These are phyloP conservation scores for Chaetomidium leptoderma DNA, from an alignment of 495 filamentous ascomycete species.

Conservation along the genomic window DNA sequence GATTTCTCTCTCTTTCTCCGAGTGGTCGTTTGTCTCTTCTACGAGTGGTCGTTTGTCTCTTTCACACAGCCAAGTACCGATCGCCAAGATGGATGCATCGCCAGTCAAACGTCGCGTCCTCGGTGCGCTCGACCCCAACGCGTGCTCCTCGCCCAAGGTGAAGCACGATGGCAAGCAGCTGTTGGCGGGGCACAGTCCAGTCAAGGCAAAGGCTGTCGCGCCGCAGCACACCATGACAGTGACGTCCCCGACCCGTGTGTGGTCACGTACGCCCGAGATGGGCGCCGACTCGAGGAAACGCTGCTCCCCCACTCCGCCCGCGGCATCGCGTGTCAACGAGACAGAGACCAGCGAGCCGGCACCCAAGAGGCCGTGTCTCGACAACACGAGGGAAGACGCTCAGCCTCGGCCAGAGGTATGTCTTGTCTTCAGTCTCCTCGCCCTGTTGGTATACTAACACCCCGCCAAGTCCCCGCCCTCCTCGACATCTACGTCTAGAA, in stretches of 20 bases:
- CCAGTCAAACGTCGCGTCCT: constrained; percentile 47
- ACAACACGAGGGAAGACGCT: neutral
- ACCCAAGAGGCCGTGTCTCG: constrained; percentile 14
- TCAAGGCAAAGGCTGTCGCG: neutral
- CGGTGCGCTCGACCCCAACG: constrained; percentile 40
- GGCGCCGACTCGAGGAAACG: constrained; percentile 5
- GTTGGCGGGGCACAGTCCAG: neutral
- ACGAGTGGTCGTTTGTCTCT: neutral
- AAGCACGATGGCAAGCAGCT: neutral
- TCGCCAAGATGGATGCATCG: constrained; percentile 33
- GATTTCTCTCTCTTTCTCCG: too few relatives aligned
- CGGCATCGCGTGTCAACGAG: neutral
- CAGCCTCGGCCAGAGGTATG: neutral
- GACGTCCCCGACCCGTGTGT: neutral
- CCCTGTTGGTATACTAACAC: neutral
- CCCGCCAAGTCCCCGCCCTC: neutral
- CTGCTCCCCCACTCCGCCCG: neutral
- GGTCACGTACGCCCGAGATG: neutral
- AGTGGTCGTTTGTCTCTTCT: neutral
- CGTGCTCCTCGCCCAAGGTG: constrained; percentile 25
- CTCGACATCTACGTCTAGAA: neutral
- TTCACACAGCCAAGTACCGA: neutral
- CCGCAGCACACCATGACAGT: neutral
- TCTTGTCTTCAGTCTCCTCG: too few relatives aligned
- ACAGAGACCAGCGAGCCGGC: neutral